These are phyloP conservation scores for Pelargonium nanum DNA, from an alignment of 345 rosid genomes.

Conservation along the genomic window DNA sequence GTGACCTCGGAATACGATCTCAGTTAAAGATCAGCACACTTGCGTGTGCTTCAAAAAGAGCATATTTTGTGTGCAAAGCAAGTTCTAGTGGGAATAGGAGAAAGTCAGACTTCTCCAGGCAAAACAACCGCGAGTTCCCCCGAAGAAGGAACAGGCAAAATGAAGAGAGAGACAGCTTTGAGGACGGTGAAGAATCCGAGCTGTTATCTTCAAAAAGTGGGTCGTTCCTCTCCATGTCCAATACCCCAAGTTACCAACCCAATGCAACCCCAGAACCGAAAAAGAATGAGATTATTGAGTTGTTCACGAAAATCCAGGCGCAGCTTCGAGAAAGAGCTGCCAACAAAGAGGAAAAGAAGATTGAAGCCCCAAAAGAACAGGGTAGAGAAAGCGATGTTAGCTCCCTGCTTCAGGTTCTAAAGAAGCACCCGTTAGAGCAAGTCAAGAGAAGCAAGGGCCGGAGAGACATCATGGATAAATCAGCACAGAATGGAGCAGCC, in stretches of 20 bases:
- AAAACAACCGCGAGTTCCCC: conserved; percentile 51
- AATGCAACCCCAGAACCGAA: too few species aligned
- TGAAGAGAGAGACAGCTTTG: conserved; percentile 39
- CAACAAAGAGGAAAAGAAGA: conserved; percentile 40
- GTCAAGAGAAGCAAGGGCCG: conserved; percentile 16
- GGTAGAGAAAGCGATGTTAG: conserved; percentile 51
- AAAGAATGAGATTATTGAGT: conserved; percentile 68
- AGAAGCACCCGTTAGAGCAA: conserved; percentile 79
- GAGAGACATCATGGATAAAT: conserved; percentile 22
- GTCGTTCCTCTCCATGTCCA: too few species aligned
- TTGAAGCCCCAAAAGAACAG: conserved; percentile 34
- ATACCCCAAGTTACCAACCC: too few species aligned
- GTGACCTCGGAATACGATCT: conserved; percentile 8
- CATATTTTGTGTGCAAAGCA: conserved; percentile 41
- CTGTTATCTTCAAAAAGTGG: too few species aligned
- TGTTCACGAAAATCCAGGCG: conserved; percentile 63
- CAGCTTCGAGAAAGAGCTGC: conserved; percentile 67
- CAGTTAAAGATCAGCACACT: conserved; percentile 21
- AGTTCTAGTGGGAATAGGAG: conserved; percentile 44
- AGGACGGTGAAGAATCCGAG: conserved; percentile 40
- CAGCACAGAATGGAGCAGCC: conserved; percentile 13
- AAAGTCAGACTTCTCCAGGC: too few species aligned
- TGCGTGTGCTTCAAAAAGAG: conserved; percentile 21
- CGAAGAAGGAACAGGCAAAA: too few species aligned
- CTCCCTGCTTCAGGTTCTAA: conserved; percentile 52